These are phyloP conservation scores for Botrytis pseudocinerea DNA, from an alignment of 2,329 filamentous ascomycete genomes.

Conservation along the genomic window DNA sequence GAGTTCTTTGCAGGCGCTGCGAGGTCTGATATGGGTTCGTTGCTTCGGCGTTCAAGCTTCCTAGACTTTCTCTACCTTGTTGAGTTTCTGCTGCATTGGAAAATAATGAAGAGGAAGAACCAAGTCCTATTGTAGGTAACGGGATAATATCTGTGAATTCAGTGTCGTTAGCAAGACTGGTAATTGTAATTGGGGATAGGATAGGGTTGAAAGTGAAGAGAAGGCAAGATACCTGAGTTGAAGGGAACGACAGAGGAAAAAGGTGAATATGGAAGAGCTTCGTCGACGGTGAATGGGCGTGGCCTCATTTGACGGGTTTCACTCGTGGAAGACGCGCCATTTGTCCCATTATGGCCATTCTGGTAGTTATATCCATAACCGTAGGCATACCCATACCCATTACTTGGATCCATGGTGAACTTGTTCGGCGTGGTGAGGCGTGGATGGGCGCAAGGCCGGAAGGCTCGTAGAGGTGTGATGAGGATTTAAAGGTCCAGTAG, in stretches of 20 bases:
- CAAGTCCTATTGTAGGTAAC: constrained; percentile 59
- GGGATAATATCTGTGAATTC: constrained; percentile 60
- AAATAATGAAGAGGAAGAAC: constrained; percentile 53
- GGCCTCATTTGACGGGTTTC: constrained; percentile 37
- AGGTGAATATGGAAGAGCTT: constrained; percentile 80
- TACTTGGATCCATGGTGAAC: constrained; percentile 18
- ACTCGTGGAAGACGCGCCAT: neutral
- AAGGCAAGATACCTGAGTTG: constrained; percentile 59
- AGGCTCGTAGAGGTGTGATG: neutral
- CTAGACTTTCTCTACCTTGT: constrained; percentile 54
- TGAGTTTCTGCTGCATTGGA: constrained; percentile 54
- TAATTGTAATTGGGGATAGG: constrained; percentile 14
- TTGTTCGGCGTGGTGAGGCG: neutral
- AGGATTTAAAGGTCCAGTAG: neutral
- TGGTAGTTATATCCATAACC: constrained; percentile 7
- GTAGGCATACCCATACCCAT: constrained; percentile 14
- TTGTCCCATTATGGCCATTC: constrained; percentile 10
- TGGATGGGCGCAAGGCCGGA: constrained; percentile 13
- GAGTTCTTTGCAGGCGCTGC: constrained; percentile 66
- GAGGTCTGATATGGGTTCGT: constrained; percentile 58
- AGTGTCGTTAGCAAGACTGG: constrained; percentile 27
- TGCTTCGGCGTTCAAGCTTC: constrained; percentile 71
- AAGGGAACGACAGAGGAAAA: constrained; percentile 80
- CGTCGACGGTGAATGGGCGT: constrained; percentile 62
- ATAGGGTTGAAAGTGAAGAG: neutral